Evolutionary conservation across 1,284 basidiomycete species (phyloP).

Genomic region (Athelia sp.): DNA sequence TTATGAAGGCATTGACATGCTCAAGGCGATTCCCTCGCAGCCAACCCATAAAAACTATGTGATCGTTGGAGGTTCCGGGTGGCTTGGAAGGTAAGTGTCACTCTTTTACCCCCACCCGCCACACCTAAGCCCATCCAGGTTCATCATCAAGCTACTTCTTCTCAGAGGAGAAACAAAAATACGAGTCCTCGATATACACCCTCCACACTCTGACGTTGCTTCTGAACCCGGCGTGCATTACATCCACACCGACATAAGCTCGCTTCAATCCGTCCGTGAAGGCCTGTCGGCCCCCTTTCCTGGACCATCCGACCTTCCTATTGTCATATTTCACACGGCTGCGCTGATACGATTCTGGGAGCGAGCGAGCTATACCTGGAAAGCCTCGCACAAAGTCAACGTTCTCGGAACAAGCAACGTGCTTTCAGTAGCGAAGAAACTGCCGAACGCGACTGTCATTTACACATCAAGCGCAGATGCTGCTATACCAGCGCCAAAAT

Average conservation of each 20-base stretch:
- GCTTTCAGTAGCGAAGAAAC: constrained; percentile 19
- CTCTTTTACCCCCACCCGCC: not conserved
- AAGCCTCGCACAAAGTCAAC: constrained; percentile 24
- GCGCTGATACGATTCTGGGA: constrained; percentile 31
- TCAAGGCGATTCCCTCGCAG: constrained; percentile 19
- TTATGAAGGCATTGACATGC: constrained; percentile 24
- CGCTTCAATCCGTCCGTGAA: constrained; percentile 18
- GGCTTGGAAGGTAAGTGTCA: constrained; percentile 25
- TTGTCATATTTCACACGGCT: constrained; percentile 28
- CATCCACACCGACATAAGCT: constrained; percentile 25
- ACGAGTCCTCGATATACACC: constrained; percentile 26
- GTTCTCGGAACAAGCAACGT: constrained; percentile 26
- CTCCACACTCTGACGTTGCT: constrained; percentile 17
- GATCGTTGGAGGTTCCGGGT: constrained; percentile 29
- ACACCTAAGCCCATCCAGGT: constrained; percentile 15
- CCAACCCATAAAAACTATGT: constrained; percentile 24
- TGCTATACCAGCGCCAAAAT: constrained; percentile 19
- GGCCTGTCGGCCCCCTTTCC: constrained; percentile 20
- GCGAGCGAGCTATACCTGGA: constrained; percentile 24
- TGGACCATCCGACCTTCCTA: constrained; percentile 17
- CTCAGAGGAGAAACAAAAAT: constrained; percentile 28
- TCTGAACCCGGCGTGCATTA: constrained; percentile 23
- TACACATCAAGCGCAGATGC: constrained; percentile 27
- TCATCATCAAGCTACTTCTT: constrained; percentile 26
- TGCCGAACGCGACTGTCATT: constrained; percentile 21